Base-by-base conservation (phyloP, 768 basidiomycete genomes). In the Xerocomellus dryophilus region DNA sequence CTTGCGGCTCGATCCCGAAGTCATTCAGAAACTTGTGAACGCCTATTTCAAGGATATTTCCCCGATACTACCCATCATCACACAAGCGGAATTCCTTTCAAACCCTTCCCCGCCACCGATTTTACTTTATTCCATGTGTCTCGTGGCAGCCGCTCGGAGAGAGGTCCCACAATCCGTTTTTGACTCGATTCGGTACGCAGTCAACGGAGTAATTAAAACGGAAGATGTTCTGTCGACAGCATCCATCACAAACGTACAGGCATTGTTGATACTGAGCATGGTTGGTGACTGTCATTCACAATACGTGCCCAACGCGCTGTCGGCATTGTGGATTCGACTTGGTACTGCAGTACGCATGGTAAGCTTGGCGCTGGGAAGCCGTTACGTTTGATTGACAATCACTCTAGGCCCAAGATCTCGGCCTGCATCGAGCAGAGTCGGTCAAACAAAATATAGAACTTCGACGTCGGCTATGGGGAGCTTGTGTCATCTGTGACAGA, bases 321-420 rank as follows among this genome's bases (percentile, higher is more conserved):
- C 90, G 27, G 91, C 91, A 8, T 73, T 93, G 35, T 91, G 93
- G 85, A 81, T 93, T 51, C 81, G 94, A 41, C 74, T 92, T 21
- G 92, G 92, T n/a, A 79, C 85, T 25, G 90, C 92, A n/a, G 86
- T 95, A 58, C 81, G 94, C 62, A 93, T 98, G 96, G 88, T 90
- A 54, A 61, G 84, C 73, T n/a, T 55, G 50, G 55, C 25, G 31
- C 43, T 20, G n/a, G 27, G 41, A 27, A 7, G 44, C 25, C 18
- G 48, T 55, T 48, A 51, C 46, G 31, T 54, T 51, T 52, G 38
- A 54, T 43, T 70, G 42, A 61, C 53, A 48, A 15, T 52, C 7
- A 17, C 14, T 57, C 27, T 59, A 93, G 94, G 97, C 96, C 5
- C 97, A 99, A 74, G 96, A 98, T 67, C 78, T 99, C 27, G 97